Evolutionary conservation across 139 green algal genomes (phyloP).

Genomic region (Klebsormidium nitens): DNA sequence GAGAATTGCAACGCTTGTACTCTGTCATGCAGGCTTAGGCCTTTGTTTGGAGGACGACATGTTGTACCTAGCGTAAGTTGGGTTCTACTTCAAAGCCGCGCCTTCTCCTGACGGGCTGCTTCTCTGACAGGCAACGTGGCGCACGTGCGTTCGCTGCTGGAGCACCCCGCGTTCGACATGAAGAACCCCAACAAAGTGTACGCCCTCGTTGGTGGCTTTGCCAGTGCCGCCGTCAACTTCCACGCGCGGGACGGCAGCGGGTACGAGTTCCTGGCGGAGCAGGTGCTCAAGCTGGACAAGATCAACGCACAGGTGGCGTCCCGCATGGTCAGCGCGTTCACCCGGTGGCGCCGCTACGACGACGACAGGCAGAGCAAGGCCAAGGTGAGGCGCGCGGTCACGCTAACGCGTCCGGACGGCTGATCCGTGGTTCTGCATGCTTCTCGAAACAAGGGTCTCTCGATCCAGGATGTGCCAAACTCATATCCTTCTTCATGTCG

Average conservation of each 20-base stretch:
- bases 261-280: conserved; percentile 88
- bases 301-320: conserved; percentile 70
- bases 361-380: conserved; percentile 71
- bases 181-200: conserved; percentile 88
- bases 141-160: conserved; percentile 61
- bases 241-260: conserved; percentile 86
- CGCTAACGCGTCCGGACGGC: background rate
- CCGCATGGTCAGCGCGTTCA: conserved; percentile 77
- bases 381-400: conserved; percentile 36
- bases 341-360: conserved; percentile 78
- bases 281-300: conserved; percentile 63
- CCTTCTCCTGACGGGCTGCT: no score
- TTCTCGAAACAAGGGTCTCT: background rate
- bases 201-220: conserved; percentile 55
- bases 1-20: no score
- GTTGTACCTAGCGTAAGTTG: no score
- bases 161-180: conserved; percentile 83
- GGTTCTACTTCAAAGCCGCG: no score
- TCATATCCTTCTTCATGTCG: background rate
- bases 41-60: no score
- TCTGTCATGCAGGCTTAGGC: no score
- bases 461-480: background rate
- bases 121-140: conserved; percentile 83
- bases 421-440: background rate
- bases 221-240: conserved; percentile 79